phyloP scores from a whole-genome alignment of 2,329 filamentous ascomycete genomes.

The Colletotrichum orchidophilum region DNA sequence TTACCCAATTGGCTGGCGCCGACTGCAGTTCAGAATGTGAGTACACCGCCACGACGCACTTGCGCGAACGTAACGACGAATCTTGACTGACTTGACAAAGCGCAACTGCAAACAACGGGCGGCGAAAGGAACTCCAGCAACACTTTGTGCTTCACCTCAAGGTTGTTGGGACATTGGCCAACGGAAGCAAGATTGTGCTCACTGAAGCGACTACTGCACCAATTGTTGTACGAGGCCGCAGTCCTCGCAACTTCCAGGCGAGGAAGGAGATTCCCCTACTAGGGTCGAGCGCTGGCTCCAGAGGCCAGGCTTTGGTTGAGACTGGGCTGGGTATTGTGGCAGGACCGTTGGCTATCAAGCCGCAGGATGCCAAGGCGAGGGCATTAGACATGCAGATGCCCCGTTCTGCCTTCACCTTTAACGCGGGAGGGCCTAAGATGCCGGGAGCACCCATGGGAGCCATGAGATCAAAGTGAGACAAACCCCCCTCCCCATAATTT shows the following conservation, averaged over 20 bases:
- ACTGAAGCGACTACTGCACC: slow-evolving; percentile 88
- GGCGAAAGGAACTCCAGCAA: slow-evolving; percentile 93
- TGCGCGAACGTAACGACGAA: background rate
- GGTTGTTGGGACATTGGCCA: slow-evolving; percentile 83
- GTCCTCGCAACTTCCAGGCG: slow-evolving; percentile 93
- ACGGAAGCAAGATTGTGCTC: slow-evolving; percentile 82
- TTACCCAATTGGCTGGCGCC: slow-evolving; percentile 93
- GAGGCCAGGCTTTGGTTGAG: slow-evolving; percentile 79
- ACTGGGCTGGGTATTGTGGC: slow-evolving; percentile 69
- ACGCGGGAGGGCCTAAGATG: slow-evolving; percentile 59
- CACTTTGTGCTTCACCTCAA: slow-evolving; percentile 93
- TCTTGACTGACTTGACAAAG: slow-evolving; percentile 50
- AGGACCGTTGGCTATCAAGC: slow-evolving; percentile 63
- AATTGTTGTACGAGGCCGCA: slow-evolving; percentile 92
- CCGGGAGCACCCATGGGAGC: slow-evolving; percentile 60
- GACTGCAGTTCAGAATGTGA: slow-evolving; percentile 87
- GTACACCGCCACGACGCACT: slow-evolving; percentile 38
- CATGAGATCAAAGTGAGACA: slow-evolving; percentile 68
- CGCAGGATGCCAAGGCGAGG: slow-evolving; percentile 62
- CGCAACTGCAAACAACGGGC: slow-evolving; percentile 95
- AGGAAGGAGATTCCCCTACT: slow-evolving; percentile 91
- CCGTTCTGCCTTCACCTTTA: slow-evolving; percentile 67
- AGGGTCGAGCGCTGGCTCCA: slow-evolving; percentile 77
- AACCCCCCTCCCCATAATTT: slow-evolving; percentile 10
- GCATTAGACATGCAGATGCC: slow-evolving; percentile 64